Evolutionary conservation across 441 rosid species (phyloP).

Genomic region (Corymbia calophylla): DNA sequence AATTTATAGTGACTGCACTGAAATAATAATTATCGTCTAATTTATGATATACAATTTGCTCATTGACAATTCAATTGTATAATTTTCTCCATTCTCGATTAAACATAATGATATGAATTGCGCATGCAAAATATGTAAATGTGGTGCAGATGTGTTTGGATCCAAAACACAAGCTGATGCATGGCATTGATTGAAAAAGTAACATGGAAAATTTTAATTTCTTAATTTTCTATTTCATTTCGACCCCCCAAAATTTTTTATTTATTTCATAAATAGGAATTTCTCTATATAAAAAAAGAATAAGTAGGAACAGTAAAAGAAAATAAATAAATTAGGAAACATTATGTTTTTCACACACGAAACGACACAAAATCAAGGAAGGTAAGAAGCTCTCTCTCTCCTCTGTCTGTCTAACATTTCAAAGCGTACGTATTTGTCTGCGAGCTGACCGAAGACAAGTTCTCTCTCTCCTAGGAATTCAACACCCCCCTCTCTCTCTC

Average conservation of each 20-base stretch:
- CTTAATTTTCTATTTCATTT: too few relatives aligned
- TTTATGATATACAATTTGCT: neutral
- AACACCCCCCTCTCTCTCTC: neutral
- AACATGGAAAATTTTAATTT: neutral
- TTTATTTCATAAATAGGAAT: neutral
- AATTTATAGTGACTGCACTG: too few relatives aligned
- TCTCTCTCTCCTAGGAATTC: neutral
- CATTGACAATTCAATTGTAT: rapidly evolving
- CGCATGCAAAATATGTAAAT: neutral
- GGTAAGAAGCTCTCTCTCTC: neutral
- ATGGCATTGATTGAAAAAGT: neutral
- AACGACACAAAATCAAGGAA: neutral
- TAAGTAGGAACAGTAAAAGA: too few relatives aligned
- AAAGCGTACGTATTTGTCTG: neutral
- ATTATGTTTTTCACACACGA: neutral
- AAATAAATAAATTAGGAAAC: neutral
- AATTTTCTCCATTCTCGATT: rapidly evolving
- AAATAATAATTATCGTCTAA: too few relatives aligned
- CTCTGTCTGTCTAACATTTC: neutral
- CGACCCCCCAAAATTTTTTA: rapidly evolving
- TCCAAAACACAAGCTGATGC: neutral
- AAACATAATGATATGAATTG: neutral
- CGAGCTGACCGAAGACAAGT: slow-evolving; percentile 11
- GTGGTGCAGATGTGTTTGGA: too few relatives aligned
- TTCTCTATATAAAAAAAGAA: rapidly evolving